Percentiles rank a stretch among this genome's conserved stretches.
Evolutionary conservation across 106 monocot genomes (phyloP).

Genomic region (Dioscorea zingiberensis): DNA sequence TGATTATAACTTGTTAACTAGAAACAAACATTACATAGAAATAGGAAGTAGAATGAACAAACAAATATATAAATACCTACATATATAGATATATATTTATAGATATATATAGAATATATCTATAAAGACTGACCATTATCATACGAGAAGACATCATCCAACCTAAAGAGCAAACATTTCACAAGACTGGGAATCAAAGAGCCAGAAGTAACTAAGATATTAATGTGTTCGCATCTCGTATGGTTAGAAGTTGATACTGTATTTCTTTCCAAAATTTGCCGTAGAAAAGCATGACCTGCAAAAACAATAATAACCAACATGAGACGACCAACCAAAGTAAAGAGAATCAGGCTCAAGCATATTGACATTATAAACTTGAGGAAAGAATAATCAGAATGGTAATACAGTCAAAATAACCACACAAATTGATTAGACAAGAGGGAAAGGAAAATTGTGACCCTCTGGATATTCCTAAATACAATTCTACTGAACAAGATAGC

Average conservation of each 20-base stretch:
- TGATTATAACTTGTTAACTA: too few species aligned
- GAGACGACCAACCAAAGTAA: background rate
- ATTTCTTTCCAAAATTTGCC: conserved; percentile 36
- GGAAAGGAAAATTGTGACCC: too few species aligned
- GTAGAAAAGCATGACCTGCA: conserved; percentile 62
- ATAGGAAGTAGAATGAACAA: too few species aligned
- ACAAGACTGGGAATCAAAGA: conserved; percentile 84
- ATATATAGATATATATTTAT: background rate
- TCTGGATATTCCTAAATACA: too few species aligned
- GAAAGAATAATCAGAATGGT: too few species aligned
- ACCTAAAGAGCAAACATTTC: conserved; percentile 77
- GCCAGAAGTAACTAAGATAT: conserved; percentile 83
- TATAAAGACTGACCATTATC: conserved; percentile 60
- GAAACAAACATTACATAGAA: too few species aligned
- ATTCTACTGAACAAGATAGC: too few species aligned
- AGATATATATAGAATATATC: too few species aligned
- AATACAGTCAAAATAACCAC: too few species aligned
- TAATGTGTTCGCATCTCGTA: conserved; percentile 35
- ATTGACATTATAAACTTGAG: too few species aligned
- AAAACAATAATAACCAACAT: conserved; percentile 2
- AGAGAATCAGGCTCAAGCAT: too few species aligned
- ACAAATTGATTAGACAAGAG: too few species aligned
- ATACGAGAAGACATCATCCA: conserved; percentile 62
- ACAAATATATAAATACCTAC: background rate
- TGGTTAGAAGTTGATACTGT: conserved; percentile 2